Conservation (phyloP, 1,284 basidiomycete genomes). For the Heterobasidion occidentale region DNA sequence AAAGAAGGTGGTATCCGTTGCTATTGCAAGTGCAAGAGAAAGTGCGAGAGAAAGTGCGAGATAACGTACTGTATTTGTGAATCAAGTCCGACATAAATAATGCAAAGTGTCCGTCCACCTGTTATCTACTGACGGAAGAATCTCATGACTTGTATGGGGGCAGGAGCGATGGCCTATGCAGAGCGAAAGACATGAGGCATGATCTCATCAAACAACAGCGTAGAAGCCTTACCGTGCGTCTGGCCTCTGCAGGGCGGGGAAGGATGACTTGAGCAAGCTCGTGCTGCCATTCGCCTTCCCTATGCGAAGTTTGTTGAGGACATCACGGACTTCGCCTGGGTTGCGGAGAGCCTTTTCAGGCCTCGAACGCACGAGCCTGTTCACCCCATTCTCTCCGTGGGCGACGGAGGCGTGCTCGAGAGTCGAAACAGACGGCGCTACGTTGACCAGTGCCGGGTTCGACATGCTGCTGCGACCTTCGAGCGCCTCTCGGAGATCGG, state of each 20-base stretch:
- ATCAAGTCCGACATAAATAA: not conserved
- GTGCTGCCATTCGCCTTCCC: conserved; percentile 54
- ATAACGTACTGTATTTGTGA: not conserved
- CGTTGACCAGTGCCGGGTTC: conserved; percentile 51
- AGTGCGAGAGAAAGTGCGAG: not conserved
- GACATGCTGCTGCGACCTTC: conserved; percentile 77
- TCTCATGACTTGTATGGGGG: conserved; percentile 21
- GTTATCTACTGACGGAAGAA: not conserved
- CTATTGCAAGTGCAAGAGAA: not conserved
- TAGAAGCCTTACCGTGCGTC: conserved; percentile 25
- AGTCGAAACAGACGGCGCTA: conserved; percentile 63
- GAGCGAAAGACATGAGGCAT: not conserved
- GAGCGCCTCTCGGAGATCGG: conserved; percentile 78
- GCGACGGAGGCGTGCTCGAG: conserved; percentile 56
- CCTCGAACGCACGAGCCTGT: conserved; percentile 33
- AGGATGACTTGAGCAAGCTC: conserved; percentile 58
- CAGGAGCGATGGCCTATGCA: conserved; percentile 14
- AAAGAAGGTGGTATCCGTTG: not conserved
- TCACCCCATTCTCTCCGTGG: conserved; percentile 34
- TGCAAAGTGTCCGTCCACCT: not conserved
- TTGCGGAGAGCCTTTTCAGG: conserved; percentile 44
- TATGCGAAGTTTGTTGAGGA: conserved; percentile 70
- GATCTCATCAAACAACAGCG: not conserved
- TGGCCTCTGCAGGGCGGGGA: conserved; percentile 38
- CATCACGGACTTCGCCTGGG: conserved; percentile 69